Evolutionary conservation across 208 protist genomes (phyloP), one percentile per base, ranked within the genome.

Genomic region (Trypanosoma boissoni): DNA sequence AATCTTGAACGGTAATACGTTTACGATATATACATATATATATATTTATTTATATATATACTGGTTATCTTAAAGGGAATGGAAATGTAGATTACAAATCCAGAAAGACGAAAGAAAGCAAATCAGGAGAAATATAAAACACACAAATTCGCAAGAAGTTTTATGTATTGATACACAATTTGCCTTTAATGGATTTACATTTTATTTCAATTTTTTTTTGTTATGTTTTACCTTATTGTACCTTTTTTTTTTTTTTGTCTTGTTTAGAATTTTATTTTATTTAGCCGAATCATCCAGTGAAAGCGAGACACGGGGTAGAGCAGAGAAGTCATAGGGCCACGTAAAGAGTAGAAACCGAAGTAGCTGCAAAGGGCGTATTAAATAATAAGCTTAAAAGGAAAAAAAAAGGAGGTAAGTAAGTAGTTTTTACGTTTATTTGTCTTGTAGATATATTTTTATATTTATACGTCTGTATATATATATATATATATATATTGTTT

Each of bases 31-130:
- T 53, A 53, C 51, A 20, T 20, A 53, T 18, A 42, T 29, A 24
- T 72, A 44, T 60, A 50, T 64, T 62, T 23, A 54, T 77, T 64
- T 42, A 45, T 34, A 10, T 21, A 23, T 59, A 55, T n/a, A 24
- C 39, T 51, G 58, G 20, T 62, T 62, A 21, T 39, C 26, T 52
- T 68, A 6, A 64, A 32, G 37, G 37, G 5, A 20, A 59, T 23
- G 39, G 48, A 27, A 9, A 21, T 12, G 21, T 29, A 39, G 34
- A 16, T 16, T 12, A 39, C 34, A 39, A 16, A 39, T 12, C 34
- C 6, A 39, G 12, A 39, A n/a, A n/a, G n/a, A n/a, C n/a, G n/a
- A n/a, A n/a, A n/a, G n/a, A n/a, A n/a, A n/a, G n/a, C n/a, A n/a
- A n/a, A n/a, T n/a, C n/a, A n/a, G n/a, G n/a, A n/a, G n/a, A n/a